Evolutionary conservation across 2,329 filamentous ascomycete genomes (phyloP).

Genomic region (Colletotrichum trifolii): DNA sequence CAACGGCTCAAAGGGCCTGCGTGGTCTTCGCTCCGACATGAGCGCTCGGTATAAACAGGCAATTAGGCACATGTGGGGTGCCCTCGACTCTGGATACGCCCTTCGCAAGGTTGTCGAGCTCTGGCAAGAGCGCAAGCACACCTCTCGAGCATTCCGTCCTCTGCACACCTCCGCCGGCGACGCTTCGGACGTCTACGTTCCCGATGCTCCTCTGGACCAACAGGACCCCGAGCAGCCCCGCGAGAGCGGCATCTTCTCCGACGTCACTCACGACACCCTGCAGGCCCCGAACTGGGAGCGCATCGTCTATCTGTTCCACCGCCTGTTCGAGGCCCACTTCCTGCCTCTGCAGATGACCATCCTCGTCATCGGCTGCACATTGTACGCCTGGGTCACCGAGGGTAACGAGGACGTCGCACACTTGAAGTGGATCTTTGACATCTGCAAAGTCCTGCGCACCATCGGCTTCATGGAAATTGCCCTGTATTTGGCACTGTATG

Average conservation of each 20-base stretch:
- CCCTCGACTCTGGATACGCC: conserved; percentile 75
- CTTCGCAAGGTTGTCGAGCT: conserved; percentile 68
- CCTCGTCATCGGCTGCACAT: conserved; percentile 69
- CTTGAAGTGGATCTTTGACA: conserved; percentile 68
- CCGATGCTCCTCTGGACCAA: conserved; percentile 54
- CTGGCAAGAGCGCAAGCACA: conserved; percentile 68
- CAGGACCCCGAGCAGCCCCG: conserved; percentile 52
- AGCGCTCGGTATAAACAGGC: conserved; percentile 77
- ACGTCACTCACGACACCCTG: conserved; percentile 63
- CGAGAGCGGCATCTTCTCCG: conserved; percentile 66
- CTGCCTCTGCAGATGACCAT: conserved; percentile 75
- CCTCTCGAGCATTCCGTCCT: conserved; percentile 64
- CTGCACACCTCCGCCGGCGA: conserved; percentile 64
- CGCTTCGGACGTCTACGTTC: conserved; percentile 58
- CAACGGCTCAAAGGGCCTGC: conserved; percentile 62
- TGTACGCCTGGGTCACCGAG: conserved; percentile 68
- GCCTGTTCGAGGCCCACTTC: conserved; percentile 81
- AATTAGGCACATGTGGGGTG: conserved; percentile 81
- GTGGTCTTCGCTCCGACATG: conserved; percentile 67
- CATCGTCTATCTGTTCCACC: conserved; percentile 69
- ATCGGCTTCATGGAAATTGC: conserved; percentile 72
- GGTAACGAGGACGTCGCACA: conserved; percentile 61
- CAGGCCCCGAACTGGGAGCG: conserved; percentile 65
- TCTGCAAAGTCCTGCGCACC: conserved; percentile 70
- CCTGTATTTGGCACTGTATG: conserved; percentile 74